Conservation (phyloP, 2,329 filamentous ascomycete species). For the Colletotrichum nymphaeae region DNA sequence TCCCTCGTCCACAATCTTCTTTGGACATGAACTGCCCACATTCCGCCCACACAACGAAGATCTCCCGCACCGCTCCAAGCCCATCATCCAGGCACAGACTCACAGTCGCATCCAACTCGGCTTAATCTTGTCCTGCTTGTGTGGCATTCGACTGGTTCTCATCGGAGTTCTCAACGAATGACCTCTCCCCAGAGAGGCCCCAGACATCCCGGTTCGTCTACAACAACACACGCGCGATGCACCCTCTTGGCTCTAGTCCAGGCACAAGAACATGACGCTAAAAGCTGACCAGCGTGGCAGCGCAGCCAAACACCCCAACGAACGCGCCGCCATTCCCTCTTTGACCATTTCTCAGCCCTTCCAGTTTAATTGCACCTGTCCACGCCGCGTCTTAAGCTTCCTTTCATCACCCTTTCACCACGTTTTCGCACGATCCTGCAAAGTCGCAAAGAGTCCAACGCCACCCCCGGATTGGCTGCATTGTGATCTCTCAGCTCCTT, state of each 20-base stretch:
- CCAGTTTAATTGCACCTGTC: not conserved
- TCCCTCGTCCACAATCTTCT: not conserved
- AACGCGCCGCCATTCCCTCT: not conserved
- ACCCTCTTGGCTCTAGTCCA: not conserved
- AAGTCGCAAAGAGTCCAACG: not conserved
- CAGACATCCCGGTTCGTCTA: not conserved
- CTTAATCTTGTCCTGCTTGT: not conserved
- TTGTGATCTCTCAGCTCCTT: not conserved
- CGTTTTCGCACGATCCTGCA: not conserved
- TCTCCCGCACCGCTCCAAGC: not conserved
- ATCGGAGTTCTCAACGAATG: not conserved
- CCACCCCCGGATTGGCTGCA: not conserved
- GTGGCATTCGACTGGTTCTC: not conserved
- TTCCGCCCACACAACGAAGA: not conserved
- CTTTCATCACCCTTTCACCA: not conserved
- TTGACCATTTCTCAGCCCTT: not conserved
- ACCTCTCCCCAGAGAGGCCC: not conserved
- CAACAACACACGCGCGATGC: not conserved
- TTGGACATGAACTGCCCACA: not conserved
- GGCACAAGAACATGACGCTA: constrained; percentile 3
- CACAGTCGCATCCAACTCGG: not conserved
- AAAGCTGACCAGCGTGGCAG: not conserved
- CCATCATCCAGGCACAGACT: not conserved
- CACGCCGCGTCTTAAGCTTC: not conserved
- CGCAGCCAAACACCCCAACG: not conserved